Percentiles rank a stretch among this genome's conserved stretches.
Conservation (phyloP, 176 grass and related monocot genomes). For the Pontederia crassipes region DNA sequence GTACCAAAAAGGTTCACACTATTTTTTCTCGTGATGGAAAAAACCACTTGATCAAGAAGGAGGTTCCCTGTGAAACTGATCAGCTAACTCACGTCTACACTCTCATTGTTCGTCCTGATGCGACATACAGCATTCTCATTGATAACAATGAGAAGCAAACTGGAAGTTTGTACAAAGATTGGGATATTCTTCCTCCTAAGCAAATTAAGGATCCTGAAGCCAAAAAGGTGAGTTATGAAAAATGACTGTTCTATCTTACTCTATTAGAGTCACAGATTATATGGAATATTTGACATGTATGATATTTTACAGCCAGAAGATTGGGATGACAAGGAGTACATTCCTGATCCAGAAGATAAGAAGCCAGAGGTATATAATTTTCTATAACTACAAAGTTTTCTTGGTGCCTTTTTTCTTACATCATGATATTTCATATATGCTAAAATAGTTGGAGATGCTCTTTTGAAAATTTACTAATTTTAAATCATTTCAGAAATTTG, state of each 20-base stretch:
- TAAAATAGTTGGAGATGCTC: neutral
- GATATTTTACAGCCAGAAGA: constrained; percentile 44
- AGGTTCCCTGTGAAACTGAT: constrained; percentile 79
- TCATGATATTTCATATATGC: constrained; percentile 6
- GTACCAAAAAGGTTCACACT: constrained; percentile 56
- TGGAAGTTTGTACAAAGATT: constrained; percentile 67
- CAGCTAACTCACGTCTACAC: constrained; percentile 81
- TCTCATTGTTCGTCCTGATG: constrained; percentile 68
- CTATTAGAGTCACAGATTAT: neutral
- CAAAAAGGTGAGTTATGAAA: constrained; percentile 39
- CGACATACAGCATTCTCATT: constrained; percentile 80
- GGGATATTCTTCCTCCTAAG: constrained; percentile 83
- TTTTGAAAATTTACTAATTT: too few relatives aligned
- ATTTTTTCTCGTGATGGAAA: constrained; percentile 62
- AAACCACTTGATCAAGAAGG: constrained; percentile 89
- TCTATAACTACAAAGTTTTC: neutral
- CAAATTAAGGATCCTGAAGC: constrained; percentile 76
- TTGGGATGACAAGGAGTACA: constrained; percentile 56
- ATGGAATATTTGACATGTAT: constrained; percentile 2
- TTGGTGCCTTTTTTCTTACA: neutral
- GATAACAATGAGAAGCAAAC: constrained; percentile 74
- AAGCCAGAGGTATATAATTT: constrained; percentile 46
- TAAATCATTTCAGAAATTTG: too few relatives aligned
- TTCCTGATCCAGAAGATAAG: constrained; percentile 58
- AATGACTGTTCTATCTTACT: neutral